Evolutionary conservation across 2,329 filamentous ascomycete species (phyloP), one percentile per base, ranked within the genome.

Genomic region (Hypomyces rosellus): DNA sequence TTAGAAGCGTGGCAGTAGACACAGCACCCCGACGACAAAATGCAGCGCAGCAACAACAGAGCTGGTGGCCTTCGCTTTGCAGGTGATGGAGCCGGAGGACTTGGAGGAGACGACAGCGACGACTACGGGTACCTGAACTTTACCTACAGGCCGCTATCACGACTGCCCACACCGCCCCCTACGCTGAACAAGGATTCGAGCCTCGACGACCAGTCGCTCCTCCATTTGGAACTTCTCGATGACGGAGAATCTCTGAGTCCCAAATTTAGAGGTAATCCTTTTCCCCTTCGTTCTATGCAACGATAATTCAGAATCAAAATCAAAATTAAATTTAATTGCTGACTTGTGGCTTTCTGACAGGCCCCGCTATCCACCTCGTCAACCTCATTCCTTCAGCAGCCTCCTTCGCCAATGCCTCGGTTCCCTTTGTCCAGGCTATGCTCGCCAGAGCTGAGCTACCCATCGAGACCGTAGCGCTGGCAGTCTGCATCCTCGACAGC

Each of bases 121-220:
- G 57, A 57, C 48, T 59, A 59, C 40, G 69, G 73, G 54, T 71
- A 76, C 59, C 73, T 76, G 50, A 72, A 75, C 52, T 82, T 83
- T 60, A 83, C 81, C 56, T 86, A 86, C 66, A 77, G 81, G 44
- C 83, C 83, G 9, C 72, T 86, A 46, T 86, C 82, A 30, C 84
- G 82, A 64, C 74, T 86, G 18, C 83, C 83, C 18, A 86, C 83
- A 47, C 83, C 83, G 55, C 83, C 83, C 41, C 76, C 75, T 11
- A 83, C 79, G 41, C 75, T 74, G 48, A 65, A 59, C 47, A 65
- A 62, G 55, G 72, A 72, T 11, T 73, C 71, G 34, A 69, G 69
- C 25, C 61, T 64, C 38, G 71, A 73, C 75, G 73, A 45, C 73
- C 74, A 42, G 63, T 64, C 49, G 9, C 25, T n/a, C 9, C 25